phyloP scores from a whole-genome alignment of 495 filamentous ascomycete genomes.

The Neurospora intermedia region DNA sequence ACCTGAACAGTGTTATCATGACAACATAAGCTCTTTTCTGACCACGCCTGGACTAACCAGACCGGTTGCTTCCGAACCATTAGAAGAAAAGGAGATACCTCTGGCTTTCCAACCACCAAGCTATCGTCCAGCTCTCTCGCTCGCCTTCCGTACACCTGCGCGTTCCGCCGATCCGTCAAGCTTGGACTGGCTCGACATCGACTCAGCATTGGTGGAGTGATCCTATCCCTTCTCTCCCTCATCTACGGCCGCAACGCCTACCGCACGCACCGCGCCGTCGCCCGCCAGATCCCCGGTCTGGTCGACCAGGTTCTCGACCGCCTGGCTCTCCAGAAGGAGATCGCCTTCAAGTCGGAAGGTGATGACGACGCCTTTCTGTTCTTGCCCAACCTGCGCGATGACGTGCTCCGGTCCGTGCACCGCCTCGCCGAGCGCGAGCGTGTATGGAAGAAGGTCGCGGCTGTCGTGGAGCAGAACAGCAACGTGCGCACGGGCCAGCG shows the following conservation, averaged over 20 bases:
- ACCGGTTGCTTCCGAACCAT: conserved; percentile 45
- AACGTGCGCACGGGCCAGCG: conserved; percentile 81
- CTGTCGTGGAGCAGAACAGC: conserved; percentile 82
- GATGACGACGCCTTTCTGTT: conserved; percentile 67
- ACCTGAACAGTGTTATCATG: conserved; percentile 6
- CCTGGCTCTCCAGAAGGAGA: conserved; percentile 68
- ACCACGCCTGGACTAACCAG: conserved; percentile 60
- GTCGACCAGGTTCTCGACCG: conserved; percentile 74
- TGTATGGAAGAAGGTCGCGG: conserved; percentile 71
- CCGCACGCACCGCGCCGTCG: conserved; percentile 46
- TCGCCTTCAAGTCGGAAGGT: conserved; percentile 51
- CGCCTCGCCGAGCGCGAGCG: conserved; percentile 58
- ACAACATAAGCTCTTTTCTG: conserved; percentile 23
- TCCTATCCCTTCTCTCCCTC: conserved; percentile 36
- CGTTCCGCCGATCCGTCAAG: conserved; percentile 78
- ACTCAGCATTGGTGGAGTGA: conserved; percentile 73
- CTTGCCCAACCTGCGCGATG: conserved; percentile 82
- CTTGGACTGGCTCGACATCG: conserved; percentile 91
- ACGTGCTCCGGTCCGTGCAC: conserved; percentile 77
- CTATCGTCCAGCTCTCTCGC: conserved; percentile 71
- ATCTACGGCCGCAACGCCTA: conserved; percentile 49
- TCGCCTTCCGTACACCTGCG: conserved; percentile 76
- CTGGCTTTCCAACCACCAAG: conserved; percentile 40
- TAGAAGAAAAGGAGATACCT: conserved; percentile 72
- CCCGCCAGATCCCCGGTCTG: conserved; percentile 62